Base-by-base conservation (phyloP, 2,329 filamentous ascomycete genomes). In the Gaeumannomyces tritici region DNA sequence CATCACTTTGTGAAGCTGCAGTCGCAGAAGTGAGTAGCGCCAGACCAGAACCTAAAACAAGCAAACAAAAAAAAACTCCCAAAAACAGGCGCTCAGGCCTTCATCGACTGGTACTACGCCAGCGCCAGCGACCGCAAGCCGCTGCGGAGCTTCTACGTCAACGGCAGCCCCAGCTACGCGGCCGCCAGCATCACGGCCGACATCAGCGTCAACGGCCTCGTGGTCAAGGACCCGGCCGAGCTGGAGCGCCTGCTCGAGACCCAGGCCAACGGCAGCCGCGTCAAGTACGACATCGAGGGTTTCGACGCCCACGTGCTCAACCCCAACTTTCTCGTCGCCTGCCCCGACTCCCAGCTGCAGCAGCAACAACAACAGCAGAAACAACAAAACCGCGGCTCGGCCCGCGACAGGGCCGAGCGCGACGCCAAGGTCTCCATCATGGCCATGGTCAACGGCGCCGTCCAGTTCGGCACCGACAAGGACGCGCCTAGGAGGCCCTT, bases 241-340 rank as follows among this genome's bases (percentile, higher is more conserved):
- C 88, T 92, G 69, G 85, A 88, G 68, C 80, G 81, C 24, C 81
- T 91, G 31, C 89, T 92, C 66, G 80, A 86, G 63, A 81, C 82
- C 7, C 85, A 91, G 68, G 66, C 66, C 26, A 62, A 62, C 62
- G 56, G 61, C 35, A 74, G 84, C 77, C 57, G 75, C 67, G 67
- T 77, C 65, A 65, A 76, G 75, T 95, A 91, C 75, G 89, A 93
- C 62, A 80, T 91, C 62, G 87, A 91, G 70, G 86, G 85, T 18
- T 85, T 88, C 68, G 90, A 96, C 74, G 87, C 86, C 63, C 90
- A 96, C 66, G 84, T 92, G 58, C 77, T 93, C 69, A 95, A 93
- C 75, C 81, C 84, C 13, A 81, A 83, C 63, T 90, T 86, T 71
- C 75, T 76, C 60, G 76, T 82, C 67, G 83, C 83, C 31, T 83